phyloP scores from a whole-genome alignment of 805 yeast species.

The Wickerhamiella nectarea region DNA sequence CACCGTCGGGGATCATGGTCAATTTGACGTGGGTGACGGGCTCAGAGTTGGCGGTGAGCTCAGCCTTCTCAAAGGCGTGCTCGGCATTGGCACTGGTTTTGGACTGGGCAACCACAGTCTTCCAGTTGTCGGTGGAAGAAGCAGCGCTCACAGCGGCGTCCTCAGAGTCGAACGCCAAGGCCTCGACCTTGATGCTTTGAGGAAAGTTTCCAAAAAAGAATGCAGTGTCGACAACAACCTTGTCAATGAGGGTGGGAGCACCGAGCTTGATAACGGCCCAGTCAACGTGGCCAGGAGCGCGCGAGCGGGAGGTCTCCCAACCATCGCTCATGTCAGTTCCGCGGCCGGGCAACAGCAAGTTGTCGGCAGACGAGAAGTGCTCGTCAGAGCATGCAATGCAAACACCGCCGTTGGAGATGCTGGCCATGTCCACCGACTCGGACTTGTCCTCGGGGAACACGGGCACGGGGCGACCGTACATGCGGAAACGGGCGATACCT shows the following conservation, averaged over 20 bases:
- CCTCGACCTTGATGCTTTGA: constrained; percentile 61
- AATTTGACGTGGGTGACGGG: constrained; percentile 57
- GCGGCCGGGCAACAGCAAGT: constrained; percentile 80
- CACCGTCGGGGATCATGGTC: constrained; percentile 91
- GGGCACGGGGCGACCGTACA: constrained; percentile 77
- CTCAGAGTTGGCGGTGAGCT: constrained; percentile 16
- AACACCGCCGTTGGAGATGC: constrained; percentile 78
- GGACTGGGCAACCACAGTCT: constrained; percentile 44
- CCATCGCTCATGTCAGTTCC: constrained; percentile 97
- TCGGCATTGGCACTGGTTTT: constrained; percentile 78
- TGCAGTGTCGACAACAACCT: constrained; percentile 75
- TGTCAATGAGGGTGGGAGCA: constrained; percentile 39
- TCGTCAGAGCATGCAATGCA: constrained; percentile 76
- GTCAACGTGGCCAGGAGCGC: constrained; percentile 72
- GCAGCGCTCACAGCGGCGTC: constrained; percentile 30
- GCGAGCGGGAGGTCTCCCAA: constrained; percentile 91
- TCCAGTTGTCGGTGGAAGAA: constrained; percentile 41
- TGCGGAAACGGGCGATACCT: constrained; percentile 88
- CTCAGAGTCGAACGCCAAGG: constrained; percentile 28
- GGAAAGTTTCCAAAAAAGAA: constrained; percentile 94
- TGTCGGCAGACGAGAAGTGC: constrained; percentile 88
- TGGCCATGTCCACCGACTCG: constrained; percentile 56
- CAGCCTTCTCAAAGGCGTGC: constrained; percentile 38
- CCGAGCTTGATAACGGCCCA: constrained; percentile 85
- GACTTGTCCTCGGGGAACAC: constrained; percentile 37